Evolutionary conservation across 2,329 filamentous ascomycete genomes (phyloP), one percentile per base, ranked within the genome.

Genomic region (Hypoxylon sp.): DNA sequence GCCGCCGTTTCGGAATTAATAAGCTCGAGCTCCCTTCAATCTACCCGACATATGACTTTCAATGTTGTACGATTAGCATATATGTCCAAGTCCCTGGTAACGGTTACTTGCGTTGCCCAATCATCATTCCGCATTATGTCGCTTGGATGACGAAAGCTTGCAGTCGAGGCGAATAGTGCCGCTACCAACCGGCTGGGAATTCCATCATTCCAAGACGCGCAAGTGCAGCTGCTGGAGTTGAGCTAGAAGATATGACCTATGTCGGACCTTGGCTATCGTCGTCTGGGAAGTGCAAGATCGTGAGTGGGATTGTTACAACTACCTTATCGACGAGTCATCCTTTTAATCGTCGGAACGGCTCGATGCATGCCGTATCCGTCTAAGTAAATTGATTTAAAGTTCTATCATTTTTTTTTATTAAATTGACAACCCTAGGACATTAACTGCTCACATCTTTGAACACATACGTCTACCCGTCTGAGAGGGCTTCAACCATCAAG

Each of bases 121-220:
- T 32, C 7, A n/a, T 6, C 17, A 29, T 55, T 50, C 29, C 59
- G 21, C 31, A 32, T 51, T 56, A 46, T 48, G 31, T 51, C 24
- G n/a, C 6, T 17, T 39, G 31, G 17, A 56, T 64, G 61, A 64
- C 61, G 47, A 64, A 57, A 24, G 35, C 31, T 19, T 31, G 15
- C 42, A 24, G 17, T 35, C 19, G 21, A 31, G 21, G 21, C 21
- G 17, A 53, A 21, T 21, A 32, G 29, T 21, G n/a, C 35, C 60
- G 52, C 13, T 56, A 52, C 52, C 52, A 56, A 24, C 55, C 24
- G 51, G 31, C 39, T 35, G 48, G 55, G 21, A 53, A 24, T 15
- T 37, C 19, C 21, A 53, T 13, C 7, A 29, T 24, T 13, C 27
- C 17, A 39, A 21, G 17, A 52, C 50, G 15, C 17, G 39, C 10